Conservation (phyloP, 2,329 filamentous ascomycete genomes). For the Aspergillus novofumigatus region DNA sequence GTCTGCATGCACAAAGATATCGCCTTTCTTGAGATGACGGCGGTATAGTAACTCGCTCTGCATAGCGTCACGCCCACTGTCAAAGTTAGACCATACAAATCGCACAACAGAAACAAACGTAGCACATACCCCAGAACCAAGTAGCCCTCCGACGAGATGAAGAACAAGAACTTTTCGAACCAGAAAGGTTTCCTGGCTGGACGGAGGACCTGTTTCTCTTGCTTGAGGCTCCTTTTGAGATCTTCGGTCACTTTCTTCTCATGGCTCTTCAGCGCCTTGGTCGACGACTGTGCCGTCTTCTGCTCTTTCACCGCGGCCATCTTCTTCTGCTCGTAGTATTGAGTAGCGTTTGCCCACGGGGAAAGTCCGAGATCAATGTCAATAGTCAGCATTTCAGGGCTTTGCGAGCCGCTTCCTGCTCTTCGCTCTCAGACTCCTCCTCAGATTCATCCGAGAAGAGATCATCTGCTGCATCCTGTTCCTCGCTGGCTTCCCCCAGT, state of each 20-base stretch:
- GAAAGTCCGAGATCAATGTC: constrained; percentile 81
- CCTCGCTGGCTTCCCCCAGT: constrained; percentile 65
- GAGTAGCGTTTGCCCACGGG: constrained; percentile 82
- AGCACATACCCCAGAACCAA: constrained; percentile 65
- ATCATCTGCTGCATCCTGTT: constrained; percentile 62
- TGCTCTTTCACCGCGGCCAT: constrained; percentile 80
- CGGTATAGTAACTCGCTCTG: constrained; percentile 93
- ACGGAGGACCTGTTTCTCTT: constrained; percentile 82
- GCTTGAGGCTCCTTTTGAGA: constrained; percentile 80
- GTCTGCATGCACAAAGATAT: constrained; percentile 89
- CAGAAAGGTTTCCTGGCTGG: constrained; percentile 80
- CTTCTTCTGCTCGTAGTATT: constrained; percentile 89
- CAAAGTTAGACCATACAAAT: constrained; percentile 10
- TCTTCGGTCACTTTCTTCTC: constrained; percentile 84
- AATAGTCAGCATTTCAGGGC: constrained; percentile 56
- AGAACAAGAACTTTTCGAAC: constrained; percentile 98
- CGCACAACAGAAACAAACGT: background rate
- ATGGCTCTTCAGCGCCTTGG: constrained; percentile 79
- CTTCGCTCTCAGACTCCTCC: constrained; percentile 33
- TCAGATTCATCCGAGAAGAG: constrained; percentile 59
- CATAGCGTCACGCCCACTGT: constrained; percentile 71
- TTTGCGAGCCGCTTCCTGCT: constrained; percentile 20
- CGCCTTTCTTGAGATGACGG: constrained; percentile 78
- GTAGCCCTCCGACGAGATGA: constrained; percentile 93
- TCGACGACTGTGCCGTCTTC: constrained; percentile 77